Conservation (phyloP, 129 eudicot species). For the Calendula officinalis region DNA sequence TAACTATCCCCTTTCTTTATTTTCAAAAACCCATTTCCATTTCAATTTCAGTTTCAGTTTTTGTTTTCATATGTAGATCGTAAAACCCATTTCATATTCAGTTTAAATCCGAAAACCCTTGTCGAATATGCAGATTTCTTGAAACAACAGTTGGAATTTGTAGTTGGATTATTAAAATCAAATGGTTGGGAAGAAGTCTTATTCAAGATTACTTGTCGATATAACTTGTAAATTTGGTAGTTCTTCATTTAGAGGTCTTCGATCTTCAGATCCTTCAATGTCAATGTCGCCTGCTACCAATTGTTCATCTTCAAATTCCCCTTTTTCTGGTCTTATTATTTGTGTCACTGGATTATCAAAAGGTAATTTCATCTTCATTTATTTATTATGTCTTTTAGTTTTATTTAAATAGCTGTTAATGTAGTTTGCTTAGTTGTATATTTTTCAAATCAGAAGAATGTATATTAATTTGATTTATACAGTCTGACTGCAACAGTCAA, state of each 20-base stretch:
- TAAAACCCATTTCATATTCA: conserved; percentile 17
- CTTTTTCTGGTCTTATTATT: conserved; percentile 73
- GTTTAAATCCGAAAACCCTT: conserved; percentile 17
- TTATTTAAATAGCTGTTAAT: too few species aligned
- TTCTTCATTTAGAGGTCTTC: conserved; percentile 45
- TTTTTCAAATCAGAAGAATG: neutral
- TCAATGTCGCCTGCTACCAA: conserved; percentile 46
- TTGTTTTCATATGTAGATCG: conserved; percentile 7
- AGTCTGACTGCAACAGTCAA: too few species aligned
- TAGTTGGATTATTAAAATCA: conserved; percentile 8
- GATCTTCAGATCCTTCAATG: conserved; percentile 34
- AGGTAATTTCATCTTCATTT: conserved; percentile 43
- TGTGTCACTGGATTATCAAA: conserved; percentile 93
- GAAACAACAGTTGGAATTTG: neutral
- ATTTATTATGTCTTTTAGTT: neutral
- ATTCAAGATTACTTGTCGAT: conserved; percentile 61
- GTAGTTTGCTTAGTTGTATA: neutral
- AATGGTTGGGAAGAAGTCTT: conserved; percentile 53
- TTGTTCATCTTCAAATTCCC: conserved; percentile 33
- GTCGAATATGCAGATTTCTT: conserved; percentile 7
- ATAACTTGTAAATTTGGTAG: conserved; percentile 44
- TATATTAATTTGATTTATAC: too few species aligned
- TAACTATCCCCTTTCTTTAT: too few species aligned
- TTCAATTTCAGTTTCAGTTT: too few species aligned
- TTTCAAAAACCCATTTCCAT: too few species aligned